Evolutionary conservation across 805 yeast genomes (phyloP).

Genomic region (Hanseniaspora pseudoguilliermondii): DNA sequence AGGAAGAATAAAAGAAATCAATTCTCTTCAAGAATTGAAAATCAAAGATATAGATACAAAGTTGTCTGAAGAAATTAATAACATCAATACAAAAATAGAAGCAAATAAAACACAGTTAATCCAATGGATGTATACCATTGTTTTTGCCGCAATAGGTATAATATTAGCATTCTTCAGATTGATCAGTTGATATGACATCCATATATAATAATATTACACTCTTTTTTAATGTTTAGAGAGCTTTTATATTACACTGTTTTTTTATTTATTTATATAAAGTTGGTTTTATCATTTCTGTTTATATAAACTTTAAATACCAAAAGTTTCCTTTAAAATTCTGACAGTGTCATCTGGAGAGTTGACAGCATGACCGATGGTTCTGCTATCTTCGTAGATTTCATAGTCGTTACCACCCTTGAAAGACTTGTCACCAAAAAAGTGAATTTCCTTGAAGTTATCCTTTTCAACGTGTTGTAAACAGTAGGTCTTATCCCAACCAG

Average conservation of each 20-base stretch:
- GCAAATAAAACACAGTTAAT: constrained; percentile 90
- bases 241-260: no score
- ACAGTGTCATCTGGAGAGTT: constrained; percentile 80
- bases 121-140: constrained; percentile 97
- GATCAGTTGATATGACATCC: constrained; percentile 33
- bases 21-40: constrained; percentile 81
- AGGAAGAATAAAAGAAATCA: constrained; percentile 89
- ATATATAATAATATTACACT: no score
- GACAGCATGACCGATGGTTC: constrained; percentile 95
- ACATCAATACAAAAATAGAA: constrained; percentile 90
- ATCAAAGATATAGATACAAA: constrained; percentile 90
- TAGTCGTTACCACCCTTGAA: constrained; percentile 97
- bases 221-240: no score
- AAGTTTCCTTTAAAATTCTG: constrained; percentile 69
- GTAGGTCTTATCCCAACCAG: constrained; percentile 99
- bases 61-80: constrained; percentile 88
- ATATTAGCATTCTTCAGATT: constrained; percentile 84
- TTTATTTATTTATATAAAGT: background rate
- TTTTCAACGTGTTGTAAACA: constrained; percentile 81
- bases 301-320: constrained; percentile 28
- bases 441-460: constrained; percentile 77
- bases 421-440: constrained; percentile 97
- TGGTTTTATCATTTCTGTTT: constrained; percentile 11
- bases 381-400: constrained; percentile 81
- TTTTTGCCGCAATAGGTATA: constrained; percentile 94